phyloP scores from a whole-genome alignment of 352 stramenopile species.

The Phytophthora quininea region DNA sequence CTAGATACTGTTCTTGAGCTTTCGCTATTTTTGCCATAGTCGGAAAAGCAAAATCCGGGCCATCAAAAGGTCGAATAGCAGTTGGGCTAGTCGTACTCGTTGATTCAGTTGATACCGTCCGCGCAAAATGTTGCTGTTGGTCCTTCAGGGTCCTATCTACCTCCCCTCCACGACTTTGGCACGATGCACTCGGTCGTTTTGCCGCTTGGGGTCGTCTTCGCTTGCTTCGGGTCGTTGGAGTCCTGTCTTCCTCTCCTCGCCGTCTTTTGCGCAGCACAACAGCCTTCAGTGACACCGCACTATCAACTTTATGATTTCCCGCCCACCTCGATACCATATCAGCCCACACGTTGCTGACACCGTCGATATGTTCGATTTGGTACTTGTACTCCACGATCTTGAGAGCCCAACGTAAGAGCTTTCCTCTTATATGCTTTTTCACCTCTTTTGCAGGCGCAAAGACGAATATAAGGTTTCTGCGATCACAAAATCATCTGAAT shows the following conservation, averaged over 20 bases:
- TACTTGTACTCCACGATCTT: constrained; percentile 17
- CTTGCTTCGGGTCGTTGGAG: neutral
- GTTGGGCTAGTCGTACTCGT: neutral
- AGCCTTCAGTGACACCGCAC: too few species aligned
- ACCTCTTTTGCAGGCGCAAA: constrained; percentile 4
- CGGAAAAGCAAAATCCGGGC: constrained; percentile 2
- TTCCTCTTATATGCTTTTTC: constrained; percentile 13
- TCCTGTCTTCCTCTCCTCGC: constrained; percentile 10
- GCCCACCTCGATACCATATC: constrained; percentile 19
- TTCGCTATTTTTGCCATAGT: constrained; percentile 3
- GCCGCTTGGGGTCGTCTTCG: too few species aligned
- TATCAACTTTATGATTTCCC: neutral
- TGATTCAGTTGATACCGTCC: too few species aligned
- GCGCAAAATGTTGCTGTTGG: neutral
- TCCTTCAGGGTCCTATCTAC: constrained; percentile 11
- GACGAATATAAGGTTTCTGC: constrained; percentile 1
- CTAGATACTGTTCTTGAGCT: neutral
- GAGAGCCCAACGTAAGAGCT: constrained; percentile 9
- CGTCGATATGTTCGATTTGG: constrained; percentile 19
- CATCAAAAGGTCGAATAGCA: constrained; percentile 5
- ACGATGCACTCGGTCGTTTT: too few species aligned
- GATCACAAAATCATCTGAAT: neutral
- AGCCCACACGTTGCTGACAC: constrained; percentile 14
- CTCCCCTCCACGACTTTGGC: constrained; percentile 8
- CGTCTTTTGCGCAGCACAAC: constrained; percentile 1